Percentiles rank a stretch among this genome's conserved stretches.
Evolutionary conservation across 2,329 filamentous ascomycete species (phyloP).

Genomic region (Xylaria sp.): DNA sequence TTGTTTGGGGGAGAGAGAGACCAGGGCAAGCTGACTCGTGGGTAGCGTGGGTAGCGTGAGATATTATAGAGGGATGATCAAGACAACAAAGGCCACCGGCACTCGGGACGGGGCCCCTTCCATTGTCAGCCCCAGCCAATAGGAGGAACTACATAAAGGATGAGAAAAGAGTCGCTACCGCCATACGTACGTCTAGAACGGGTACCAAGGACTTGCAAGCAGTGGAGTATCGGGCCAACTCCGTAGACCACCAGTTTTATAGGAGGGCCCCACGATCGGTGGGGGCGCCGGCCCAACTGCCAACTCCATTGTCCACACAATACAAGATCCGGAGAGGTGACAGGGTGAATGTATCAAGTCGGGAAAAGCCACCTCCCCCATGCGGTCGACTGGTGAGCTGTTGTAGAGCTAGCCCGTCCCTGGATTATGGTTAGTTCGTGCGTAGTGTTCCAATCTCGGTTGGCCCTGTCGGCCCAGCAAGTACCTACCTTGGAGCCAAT

Average conservation of each 20-base stretch:
- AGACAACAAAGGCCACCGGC: slow-evolving; percentile 18
- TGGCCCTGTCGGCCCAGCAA: slow-evolving; percentile 7
- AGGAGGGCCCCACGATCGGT: background rate
- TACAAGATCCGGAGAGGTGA: slow-evolving; percentile 19
- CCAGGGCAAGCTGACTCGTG: slow-evolving; percentile 8
- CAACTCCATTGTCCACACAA: slow-evolving; percentile 19
- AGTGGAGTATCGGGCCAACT: slow-evolving; percentile 8
- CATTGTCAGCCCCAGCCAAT: slow-evolving; percentile 27
- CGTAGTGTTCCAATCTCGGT: slow-evolving; percentile 8
- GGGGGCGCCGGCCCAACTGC: too few relatives aligned
- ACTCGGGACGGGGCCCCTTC: slow-evolving; percentile 16
- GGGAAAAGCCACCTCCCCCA: slow-evolving; percentile 6
- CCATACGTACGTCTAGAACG: background rate
- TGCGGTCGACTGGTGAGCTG: slow-evolving; percentile 21
- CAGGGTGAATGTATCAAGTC: slow-evolving; percentile 26
- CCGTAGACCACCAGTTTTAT: background rate
- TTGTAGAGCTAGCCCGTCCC: slow-evolving; percentile 20
- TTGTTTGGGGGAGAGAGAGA: slow-evolving; percentile 13
- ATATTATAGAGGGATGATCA: slow-evolving; percentile 27
- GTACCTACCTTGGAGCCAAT: slow-evolving; percentile 12
- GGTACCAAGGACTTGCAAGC: background rate
- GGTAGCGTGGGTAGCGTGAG: slow-evolving; percentile 11
- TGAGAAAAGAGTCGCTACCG: slow-evolving; percentile 13
- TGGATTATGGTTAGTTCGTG: slow-evolving; percentile 24
- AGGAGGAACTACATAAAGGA: background rate